Evolutionary conservation across 176 grass and related monocot species (phyloP).

Genomic region (Tuctoria greenei): DNA sequence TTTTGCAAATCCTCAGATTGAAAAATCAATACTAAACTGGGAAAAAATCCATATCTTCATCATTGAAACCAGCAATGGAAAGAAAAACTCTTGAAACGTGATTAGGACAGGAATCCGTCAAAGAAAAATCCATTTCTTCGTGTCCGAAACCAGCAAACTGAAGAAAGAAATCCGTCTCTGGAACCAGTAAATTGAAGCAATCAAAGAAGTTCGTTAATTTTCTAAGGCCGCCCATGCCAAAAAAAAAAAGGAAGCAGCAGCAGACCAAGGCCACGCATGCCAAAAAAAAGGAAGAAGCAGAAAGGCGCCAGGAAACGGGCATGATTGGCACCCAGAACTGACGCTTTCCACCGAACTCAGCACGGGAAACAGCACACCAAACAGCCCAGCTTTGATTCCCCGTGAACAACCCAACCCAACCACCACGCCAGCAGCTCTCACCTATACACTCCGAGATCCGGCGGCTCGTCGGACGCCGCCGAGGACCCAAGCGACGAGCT

Average conservation of each 20-base stretch:
- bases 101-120: not conserved
- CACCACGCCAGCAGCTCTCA: conserved; percentile 21
- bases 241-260: not conserved
- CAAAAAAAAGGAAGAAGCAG: not conserved
- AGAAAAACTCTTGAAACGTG: not conserved
- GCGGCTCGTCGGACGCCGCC: conserved; percentile 61
- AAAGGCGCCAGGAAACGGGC: not conserved
- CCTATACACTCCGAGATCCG: conserved; percentile 61
- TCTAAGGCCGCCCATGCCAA: not conserved
- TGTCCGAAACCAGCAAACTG: not conserved
- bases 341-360: conserved; percentile 31
- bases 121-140: not conserved
- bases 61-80: not conserved
- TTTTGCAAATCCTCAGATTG: not conserved
- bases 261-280: not conserved
- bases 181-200: not conserved
- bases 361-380: conserved; percentile 26
- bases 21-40: not conserved
- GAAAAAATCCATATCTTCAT: not conserved
- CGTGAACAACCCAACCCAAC: conserved; percentile 18
- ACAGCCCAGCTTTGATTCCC: conserved; percentile 15
- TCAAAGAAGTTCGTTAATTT: not conserved
- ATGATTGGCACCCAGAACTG: not conserved
- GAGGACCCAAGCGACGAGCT: conserved; percentile 60
- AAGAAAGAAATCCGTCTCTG: not conserved